Percentiles rank a stretch among this genome's conserved stretches.
These are phyloP conservation scores for Umbellularia californica DNA, from an alignment of 164 flowering plant genomes.

Conservation along the genomic window DNA sequence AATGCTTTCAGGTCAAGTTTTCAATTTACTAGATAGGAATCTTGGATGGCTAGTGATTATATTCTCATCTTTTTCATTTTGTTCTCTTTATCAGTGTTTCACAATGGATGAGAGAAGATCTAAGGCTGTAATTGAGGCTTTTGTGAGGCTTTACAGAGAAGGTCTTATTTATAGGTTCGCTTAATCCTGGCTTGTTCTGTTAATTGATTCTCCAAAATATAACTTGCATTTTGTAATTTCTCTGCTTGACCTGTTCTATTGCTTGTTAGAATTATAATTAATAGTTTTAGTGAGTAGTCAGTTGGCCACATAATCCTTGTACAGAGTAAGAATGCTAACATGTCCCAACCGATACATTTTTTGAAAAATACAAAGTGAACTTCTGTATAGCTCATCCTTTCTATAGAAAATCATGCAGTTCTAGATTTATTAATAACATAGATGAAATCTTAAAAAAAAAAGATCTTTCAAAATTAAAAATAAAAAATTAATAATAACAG, in stretches of 20 bases:
- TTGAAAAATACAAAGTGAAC: background rate
- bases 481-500: background rate
- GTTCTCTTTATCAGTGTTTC: slow-evolving; percentile 51
- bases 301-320: background rate
- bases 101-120: slow-evolving; percentile 96
- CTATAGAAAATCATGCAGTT: background rate
- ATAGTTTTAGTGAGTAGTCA: background rate
- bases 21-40: background rate
- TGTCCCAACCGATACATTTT: too few species aligned
- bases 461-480: too few species aligned
- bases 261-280: background rate
- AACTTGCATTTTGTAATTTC: background rate
- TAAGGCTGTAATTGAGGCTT: slow-evolving; percentile 90
- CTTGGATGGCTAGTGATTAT: background rate
- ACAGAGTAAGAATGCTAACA: too few species aligned
- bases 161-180: slow-evolving; percentile 86
- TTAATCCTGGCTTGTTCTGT: background rate
- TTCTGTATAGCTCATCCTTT: background rate
- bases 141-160: slow-evolving; percentile 69
- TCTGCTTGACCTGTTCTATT: background rate
- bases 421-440: background rate
- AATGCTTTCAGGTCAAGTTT: background rate
- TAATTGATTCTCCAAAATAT: background rate
- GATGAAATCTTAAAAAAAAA: too few species aligned
- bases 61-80: background rate